Base-by-base conservation (phyloP, 2,329 filamentous ascomycete species). In the Apiospora marii region DNA sequence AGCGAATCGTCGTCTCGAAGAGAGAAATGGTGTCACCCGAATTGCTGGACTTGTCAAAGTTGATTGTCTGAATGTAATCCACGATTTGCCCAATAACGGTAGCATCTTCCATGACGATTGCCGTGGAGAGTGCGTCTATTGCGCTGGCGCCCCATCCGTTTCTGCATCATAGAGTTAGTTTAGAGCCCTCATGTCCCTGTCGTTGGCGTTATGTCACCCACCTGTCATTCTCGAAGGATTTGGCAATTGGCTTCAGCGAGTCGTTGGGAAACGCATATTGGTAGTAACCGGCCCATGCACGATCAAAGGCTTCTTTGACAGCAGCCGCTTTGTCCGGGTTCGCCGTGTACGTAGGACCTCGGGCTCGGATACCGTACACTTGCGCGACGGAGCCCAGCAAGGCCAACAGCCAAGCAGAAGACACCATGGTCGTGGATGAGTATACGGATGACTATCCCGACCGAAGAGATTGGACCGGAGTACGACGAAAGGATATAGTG, bases 1-100 rank as follows among this genome's bases (percentile, higher is more conserved):
- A 97, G 41, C 95, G 91, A 78, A 98, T 97, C 0, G 94, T 98
- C 0, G 94, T 97, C 83, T 98, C 95, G 78, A 98, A 98, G 10
- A 98, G 83, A 49, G 92, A 96, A 68, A 97, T 90, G 13, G 68
- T 68, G 43, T 77, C 75, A 1, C 51, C 74, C 16, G 85, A 82
- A 1, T 85, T 82, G 2, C 85, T 78, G 0, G 92, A 93, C 14
- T 86, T 84, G 58, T 87, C 87, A 79, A 94, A 97, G 81, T 97
- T 86, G 78, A 97, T 92, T 0, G 83, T 88, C 0, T 90, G 87
- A 67, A 97, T 88, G 79, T 91, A 92, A 7, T 92, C 85, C 27
- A 97, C 82, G 74, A 97, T 95, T 70, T 91, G 85, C 58, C 91
- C 84, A 19, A 96, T 91, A 34, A 93, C 90, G 22, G 91, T 85